Conservation (phyloP, 371 early-diverging fungal species). For the Conidiobolus coronatus region DNA sequence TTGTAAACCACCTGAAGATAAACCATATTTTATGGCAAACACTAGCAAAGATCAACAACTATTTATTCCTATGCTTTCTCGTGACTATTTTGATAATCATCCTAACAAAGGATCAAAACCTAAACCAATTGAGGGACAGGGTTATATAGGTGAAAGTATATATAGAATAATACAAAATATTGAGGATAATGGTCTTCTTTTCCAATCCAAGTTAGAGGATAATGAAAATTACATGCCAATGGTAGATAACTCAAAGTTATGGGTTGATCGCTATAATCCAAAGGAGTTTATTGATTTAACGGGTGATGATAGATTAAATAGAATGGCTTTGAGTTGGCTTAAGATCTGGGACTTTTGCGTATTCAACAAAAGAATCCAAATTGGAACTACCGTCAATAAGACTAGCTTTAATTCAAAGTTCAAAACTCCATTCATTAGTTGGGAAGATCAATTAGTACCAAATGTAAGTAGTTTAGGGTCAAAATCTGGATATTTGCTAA, state of each 20-base stretch:
- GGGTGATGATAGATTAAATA: slow-evolving; percentile 75
- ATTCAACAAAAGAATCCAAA: slow-evolving; percentile 26
- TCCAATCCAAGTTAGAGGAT: no score
- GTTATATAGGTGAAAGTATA: no score
- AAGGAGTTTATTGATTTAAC: slow-evolving; percentile 65
- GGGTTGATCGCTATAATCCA: slow-evolving; percentile 88
- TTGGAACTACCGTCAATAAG: slow-evolving; percentile 7
- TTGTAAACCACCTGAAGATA: no score
- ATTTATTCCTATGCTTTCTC: no score
- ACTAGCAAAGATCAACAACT: no score
- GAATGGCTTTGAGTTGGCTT: slow-evolving; percentile 76
- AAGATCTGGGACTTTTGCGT: slow-evolving; percentile 93
- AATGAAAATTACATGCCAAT: neutral
- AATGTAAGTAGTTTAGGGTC: neutral
- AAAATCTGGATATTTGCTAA: slow-evolving; percentile 6
- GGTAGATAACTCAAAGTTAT: slow-evolving; percentile 21
- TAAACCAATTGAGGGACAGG: no score
- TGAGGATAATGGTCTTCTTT: no score
- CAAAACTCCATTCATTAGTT: neutral
- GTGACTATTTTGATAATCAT: no score
- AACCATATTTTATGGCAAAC: no score
- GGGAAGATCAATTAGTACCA: neutral
- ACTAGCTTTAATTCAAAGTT: neutral
- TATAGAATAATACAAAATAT: no score
- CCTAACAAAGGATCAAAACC: no score